phyloP scores from a whole-genome alignment of 495 filamentous ascomycete species.

The Daldinia grandis region DNA sequence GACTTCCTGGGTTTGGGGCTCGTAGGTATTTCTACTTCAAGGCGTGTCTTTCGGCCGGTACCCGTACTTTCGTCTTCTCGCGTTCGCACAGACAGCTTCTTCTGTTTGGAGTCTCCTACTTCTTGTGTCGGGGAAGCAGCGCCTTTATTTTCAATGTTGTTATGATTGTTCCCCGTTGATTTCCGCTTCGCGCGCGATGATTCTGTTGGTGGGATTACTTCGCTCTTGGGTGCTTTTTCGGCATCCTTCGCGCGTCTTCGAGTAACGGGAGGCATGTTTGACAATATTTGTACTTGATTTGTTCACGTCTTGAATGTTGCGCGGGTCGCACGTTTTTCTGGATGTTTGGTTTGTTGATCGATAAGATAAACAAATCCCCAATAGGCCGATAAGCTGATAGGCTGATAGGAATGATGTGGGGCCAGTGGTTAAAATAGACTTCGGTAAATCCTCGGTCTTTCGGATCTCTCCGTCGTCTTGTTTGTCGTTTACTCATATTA shows the following conservation, averaged over 20 bases:
- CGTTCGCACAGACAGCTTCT: constrained; percentile 38
- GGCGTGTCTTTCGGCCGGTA: constrained; percentile 18
- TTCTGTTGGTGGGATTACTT: constrained; percentile 6
- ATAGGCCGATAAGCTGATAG: constrained; percentile 19
- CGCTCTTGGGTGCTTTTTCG: constrained; percentile 1
- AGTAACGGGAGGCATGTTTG: constrained; percentile 37
- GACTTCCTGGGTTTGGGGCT: constrained; percentile 16
- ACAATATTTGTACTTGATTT: constrained; percentile 6
- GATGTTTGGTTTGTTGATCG: constrained; percentile 38
- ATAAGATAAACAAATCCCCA: constrained; percentile 39
- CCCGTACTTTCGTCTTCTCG: constrained; percentile 33
- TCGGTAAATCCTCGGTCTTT: constrained; percentile 22
- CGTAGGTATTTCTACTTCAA: constrained; percentile 43
- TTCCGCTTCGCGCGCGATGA: constrained; percentile 32
- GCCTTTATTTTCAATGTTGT: neutral
- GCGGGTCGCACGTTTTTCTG: constrained; percentile 29
- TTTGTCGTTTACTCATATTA: neutral
- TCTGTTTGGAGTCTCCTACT: constrained; percentile 16
- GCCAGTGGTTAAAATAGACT: neutral
- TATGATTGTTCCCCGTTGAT: constrained; percentile 10
- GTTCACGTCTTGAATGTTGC: neutral
- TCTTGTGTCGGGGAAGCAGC: neutral
- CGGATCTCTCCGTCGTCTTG: neutral
- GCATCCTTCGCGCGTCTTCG: constrained; percentile 27
- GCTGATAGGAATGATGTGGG: constrained; percentile 10